Evolutionary conservation across 2,329 filamentous ascomycete genomes (phyloP), one percentile per base, ranked within the genome.

Genomic region (Botrytis tulipae): DNA sequence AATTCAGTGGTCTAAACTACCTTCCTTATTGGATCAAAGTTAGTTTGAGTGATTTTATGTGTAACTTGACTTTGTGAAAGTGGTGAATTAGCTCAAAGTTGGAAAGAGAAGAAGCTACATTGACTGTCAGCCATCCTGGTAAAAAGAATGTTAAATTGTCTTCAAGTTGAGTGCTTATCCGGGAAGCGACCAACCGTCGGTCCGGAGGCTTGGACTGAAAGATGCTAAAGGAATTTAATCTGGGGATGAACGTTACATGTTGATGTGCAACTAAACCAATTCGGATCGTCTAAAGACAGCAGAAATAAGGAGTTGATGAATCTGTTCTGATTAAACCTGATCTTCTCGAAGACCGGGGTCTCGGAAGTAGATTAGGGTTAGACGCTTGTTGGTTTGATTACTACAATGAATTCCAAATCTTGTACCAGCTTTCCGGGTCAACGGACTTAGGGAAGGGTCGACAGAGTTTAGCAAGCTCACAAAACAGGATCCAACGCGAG

Each of bases 401-500:
- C 35, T 67, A 54, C 35, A 54, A 29, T 22, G 22, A 68, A 57
- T 72, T 57, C 48, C 35, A 51, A 72, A 67, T 46, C 48, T 44
- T 32, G 48, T 57, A 22, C 46, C 46, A 44, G 35, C 59, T 12
- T 40, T 4, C 65, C 42, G 46, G 70, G 25, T 44, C 46, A 37
- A 67, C 46, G 8, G n/a, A 29, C 22, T 37, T 48, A 25, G 9
- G 46, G 46, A 9, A 9, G 46, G 6, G 46, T 48, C 46, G 16
- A 48, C 46, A 48, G 20, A 48, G 25, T 48, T 16, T 48, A 48
- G 46, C 32, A 51, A 54, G 32, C 37, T 37, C 46, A 51, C 60
- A 66, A 18, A 71, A 20, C 44, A 12, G 46, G 46, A 32, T 57
- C 46, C 60, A 71, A 66, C 60, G 25, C 60, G 60, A 71, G 70